These are phyloP conservation scores for Phyllostachys edulis DNA, from an alignment of 176 grass and related monocot genomes.

Conservation along the genomic window DNA sequence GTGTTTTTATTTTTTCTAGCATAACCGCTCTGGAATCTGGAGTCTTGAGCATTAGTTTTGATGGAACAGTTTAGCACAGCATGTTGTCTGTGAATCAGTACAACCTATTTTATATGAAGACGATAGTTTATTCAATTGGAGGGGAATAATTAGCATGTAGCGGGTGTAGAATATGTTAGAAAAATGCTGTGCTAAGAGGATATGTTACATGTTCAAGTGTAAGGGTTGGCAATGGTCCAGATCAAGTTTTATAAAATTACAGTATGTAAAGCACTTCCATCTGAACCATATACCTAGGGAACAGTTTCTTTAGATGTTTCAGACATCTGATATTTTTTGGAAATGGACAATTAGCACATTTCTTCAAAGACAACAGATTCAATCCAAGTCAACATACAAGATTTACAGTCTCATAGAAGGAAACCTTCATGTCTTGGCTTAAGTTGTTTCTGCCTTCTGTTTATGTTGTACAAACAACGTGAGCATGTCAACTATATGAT, in stretches of 20 bases:
- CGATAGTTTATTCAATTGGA: neutral
- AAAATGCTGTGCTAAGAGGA: too few species aligned
- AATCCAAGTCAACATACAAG: neutral
- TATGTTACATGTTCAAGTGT: neutral
- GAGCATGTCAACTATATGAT: neutral
- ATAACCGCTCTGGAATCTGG: too few species aligned
- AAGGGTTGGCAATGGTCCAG: neutral
- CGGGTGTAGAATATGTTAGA: neutral
- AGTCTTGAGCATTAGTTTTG: neutral
- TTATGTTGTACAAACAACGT: neutral
- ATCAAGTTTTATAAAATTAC: slow-evolving; percentile 5
- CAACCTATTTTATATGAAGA: neutral
- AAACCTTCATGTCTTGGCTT: neutral
- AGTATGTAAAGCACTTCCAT: neutral
- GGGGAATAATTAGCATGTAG: neutral
- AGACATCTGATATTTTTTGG: neutral
- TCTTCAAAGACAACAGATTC: neutral
- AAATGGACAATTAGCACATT: neutral
- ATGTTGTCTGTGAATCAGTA: neutral
- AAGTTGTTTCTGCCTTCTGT: neutral
- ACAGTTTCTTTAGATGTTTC: neutral
- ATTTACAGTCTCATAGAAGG: neutral
- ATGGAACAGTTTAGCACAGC: neutral
- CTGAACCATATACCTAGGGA: neutral
- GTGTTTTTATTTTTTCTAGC: too few species aligned